These are phyloP conservation scores for Dactylellina parvicollis DNA, from an alignment of 2,329 filamentous ascomycete species.

Conservation along the genomic window DNA sequence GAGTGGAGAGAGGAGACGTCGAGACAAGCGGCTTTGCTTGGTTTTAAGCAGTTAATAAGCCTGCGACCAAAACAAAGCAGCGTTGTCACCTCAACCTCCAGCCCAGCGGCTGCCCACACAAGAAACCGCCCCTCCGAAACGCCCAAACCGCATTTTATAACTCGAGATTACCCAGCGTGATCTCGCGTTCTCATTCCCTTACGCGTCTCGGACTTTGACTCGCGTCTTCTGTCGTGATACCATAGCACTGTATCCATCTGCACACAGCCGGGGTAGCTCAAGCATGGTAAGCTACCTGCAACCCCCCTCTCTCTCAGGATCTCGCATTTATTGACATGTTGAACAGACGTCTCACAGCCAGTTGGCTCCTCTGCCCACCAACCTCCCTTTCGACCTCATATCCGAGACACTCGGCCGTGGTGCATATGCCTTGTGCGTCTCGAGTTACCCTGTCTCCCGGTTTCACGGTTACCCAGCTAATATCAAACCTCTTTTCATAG, in stretches of 20 bases:
- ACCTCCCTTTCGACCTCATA: slow-evolving; percentile 91
- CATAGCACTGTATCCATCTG: no score
- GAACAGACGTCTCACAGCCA: slow-evolving; percentile 64
- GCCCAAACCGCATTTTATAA: not conserved
- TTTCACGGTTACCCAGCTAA: slow-evolving; percentile 13
- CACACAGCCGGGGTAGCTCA: no score
- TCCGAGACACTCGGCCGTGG: slow-evolving; percentile 96
- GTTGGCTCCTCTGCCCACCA: slow-evolving; percentile 80
- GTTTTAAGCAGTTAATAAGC: slow-evolving; percentile 2
- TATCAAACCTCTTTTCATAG: slow-evolving; percentile 63
- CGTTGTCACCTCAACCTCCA: slow-evolving; percentile 48
- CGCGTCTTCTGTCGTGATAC: no score
- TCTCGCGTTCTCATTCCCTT: no score
- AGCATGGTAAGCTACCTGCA: slow-evolving; percentile 17
- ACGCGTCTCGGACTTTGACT: no score
- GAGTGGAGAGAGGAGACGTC: not conserved
- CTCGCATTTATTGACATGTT: not conserved
- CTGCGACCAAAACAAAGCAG: slow-evolving; percentile 44
- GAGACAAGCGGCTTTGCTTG: slow-evolving; percentile 1
- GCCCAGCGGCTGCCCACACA: not conserved
- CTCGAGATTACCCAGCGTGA: not conserved
- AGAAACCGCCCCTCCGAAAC: not conserved
- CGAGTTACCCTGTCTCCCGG: not conserved
- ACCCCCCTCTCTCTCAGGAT: not conserved
- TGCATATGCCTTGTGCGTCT: slow-evolving; percentile 91